Evolutionary conservation across 495 filamentous ascomycete species (phyloP).

Genomic region (Amphirosellinia nigrospora): DNA sequence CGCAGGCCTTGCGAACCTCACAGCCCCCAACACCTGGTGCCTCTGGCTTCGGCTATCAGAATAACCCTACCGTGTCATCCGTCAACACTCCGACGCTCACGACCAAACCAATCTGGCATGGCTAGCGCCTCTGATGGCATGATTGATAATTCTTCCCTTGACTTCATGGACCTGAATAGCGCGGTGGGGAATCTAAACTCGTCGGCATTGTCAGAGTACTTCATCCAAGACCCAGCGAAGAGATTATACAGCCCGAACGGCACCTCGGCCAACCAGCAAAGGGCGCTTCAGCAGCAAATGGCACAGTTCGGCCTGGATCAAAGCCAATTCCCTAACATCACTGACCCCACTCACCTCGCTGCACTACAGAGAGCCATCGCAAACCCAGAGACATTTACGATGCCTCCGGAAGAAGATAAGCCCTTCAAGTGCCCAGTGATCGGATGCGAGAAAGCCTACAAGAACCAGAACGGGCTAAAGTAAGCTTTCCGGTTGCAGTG

Average conservation of each 20-base stretch:
- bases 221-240: conserved; percentile 96
- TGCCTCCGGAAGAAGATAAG: conserved; percentile 78
- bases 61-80: conserved; percentile 97
- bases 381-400: conserved; percentile 50
- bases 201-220: conserved; percentile 53
- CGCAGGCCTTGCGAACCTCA: conserved; percentile 81
- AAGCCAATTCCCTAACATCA: conserved; percentile 73
- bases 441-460: conserved; percentile 99
- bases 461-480: conserved; percentile 99
- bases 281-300: conserved; percentile 62
- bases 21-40: conserved; percentile 86
- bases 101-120: conserved; percentile 60
- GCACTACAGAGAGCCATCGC: conserved; percentile 77
- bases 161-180: conserved; percentile 60
- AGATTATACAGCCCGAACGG: conserved; percentile 86
- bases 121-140: conserved; percentile 41
- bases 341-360: conserved; percentile 74
- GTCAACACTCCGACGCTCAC: conserved; percentile 92
- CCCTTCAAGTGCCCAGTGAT: conserved; percentile 98
- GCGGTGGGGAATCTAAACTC: conserved; percentile 43
- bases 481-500: conserved; percentile 51
- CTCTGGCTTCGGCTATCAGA: conserved; percentile 74
- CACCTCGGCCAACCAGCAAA: conserved; percentile 67
- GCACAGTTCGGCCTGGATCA: conserved; percentile 68
- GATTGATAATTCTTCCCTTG: conserved; percentile 64